Base-by-base conservation (phyloP, 345 rosid species). In the Lumnitzera racemosa region DNA sequence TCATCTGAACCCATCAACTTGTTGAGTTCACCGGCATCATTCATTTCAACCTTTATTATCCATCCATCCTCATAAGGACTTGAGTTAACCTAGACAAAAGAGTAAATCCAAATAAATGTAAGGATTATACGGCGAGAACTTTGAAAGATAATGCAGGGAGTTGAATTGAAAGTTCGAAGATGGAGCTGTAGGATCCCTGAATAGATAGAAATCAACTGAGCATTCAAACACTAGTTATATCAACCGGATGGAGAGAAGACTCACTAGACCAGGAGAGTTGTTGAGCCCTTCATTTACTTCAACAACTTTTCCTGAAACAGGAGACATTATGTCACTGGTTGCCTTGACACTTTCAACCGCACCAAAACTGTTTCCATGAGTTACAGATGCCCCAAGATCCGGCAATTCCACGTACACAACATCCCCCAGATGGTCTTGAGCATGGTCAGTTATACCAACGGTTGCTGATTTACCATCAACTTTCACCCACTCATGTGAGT, bases 281-380 rank as follows among this genome's bases (percentile, higher is more conserved):
- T 13, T 77, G 43, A 95, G 87, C 52, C 71, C 80, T 65, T 78
- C 81, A 55, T 95, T 95, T 61, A 90, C 83, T 70, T 82, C 89
- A 61, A 86, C 67, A 31, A 95, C 96, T 29, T 67, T 83, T 36
- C 99, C 99, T 0, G 97, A 90, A 69, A 95, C 80, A 15, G 99
- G 99, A 61, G 96, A 88, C 64, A 83, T 77, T 55, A 95, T 56
- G 78, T 95, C 99, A 61, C 99, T 95, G 11, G 97, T 86, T 49
- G 99, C 99, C 84, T 95, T 95, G 58, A 95, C 99, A 68, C 99
- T 95, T 70, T 95, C 99, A 48, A 95, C 96, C 0, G 99, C 99
- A 46, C 99, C 99, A 64, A 95, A 95, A 58, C 95, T 64, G 59
- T 63, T 70, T 6, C 95, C 99, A 48, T 95, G 92, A 11, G 70